phyloP scores from a whole-genome alignment of 352 stramenopile species.

The Blastocystis sp. region DNA sequence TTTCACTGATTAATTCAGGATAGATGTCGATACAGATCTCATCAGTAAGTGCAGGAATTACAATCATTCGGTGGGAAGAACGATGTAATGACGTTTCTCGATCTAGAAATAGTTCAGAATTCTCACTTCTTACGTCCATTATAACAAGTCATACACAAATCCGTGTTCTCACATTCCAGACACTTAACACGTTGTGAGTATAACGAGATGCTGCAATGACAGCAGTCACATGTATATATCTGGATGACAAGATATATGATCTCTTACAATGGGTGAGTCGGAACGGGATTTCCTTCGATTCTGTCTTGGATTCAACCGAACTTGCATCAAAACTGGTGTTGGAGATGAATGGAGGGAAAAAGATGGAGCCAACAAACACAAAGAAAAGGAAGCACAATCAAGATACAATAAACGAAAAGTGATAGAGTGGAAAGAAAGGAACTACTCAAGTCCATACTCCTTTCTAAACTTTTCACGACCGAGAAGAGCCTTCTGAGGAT shows the following conservation, averaged over 20 bases:
- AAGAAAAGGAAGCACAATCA: background rate
- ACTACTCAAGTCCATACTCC: slow-evolving; percentile 31
- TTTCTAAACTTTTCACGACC: background rate
- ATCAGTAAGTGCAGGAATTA: background rate
- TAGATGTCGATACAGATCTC: background rate
- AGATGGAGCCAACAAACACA: background rate
- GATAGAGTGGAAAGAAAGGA: background rate
- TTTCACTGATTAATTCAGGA: background rate
- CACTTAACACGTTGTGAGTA: background rate
- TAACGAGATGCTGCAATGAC: background rate
- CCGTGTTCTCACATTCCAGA: slow-evolving; percentile 16
- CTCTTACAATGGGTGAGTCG: background rate
- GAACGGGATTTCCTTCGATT: background rate
- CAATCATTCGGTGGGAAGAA: background rate
- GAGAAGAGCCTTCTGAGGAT: background rate
- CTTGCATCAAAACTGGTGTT: background rate
- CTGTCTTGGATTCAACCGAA: background rate
- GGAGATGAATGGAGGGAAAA: background rate
- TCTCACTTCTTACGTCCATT: background rate
- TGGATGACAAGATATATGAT: background rate
- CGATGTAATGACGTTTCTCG: background rate
- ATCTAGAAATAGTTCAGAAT: background rate
- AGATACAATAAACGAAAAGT: background rate
- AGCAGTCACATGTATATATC: slow-evolving; percentile 1
- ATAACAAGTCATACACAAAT: slow-evolving; percentile 4